phyloP scores from a whole-genome alignment of 345 rosid genomes.

The Citrus reticulata region DNA sequence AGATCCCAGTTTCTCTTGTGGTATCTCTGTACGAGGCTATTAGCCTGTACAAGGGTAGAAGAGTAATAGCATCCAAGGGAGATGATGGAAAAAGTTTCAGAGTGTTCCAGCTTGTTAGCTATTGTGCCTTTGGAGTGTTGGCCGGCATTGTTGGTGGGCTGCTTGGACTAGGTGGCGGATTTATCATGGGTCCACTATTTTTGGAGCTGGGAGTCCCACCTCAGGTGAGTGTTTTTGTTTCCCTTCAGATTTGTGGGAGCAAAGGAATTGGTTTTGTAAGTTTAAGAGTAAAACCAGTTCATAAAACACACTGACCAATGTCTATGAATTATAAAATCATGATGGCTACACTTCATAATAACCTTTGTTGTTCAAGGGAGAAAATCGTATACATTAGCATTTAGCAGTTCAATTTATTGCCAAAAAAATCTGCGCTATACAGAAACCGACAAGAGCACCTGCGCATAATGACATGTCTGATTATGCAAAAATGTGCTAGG shows the following conservation, averaged over 20 bases:
- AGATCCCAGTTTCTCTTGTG: conserved; percentile 38
- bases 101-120: conserved; percentile 22
- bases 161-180: conserved; percentile 43
- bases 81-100: conserved; percentile 7
- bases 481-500: background rate
- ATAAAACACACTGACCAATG: background rate
- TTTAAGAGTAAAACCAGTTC: background rate
- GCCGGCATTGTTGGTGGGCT: conserved; percentile 37
- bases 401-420: background rate
- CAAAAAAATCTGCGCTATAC: background rate
- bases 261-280: background rate
- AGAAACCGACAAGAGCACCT: background rate
- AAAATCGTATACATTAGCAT: background rate
- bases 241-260: background rate
- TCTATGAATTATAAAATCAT: background rate
- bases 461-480: background rate
- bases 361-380: background rate
- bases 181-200: conserved; percentile 39
- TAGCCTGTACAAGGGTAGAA: conserved; percentile 26
- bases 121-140: conserved; percentile 22
- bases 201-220: conserved; percentile 44
- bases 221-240: conserved; percentile 23
- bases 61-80: conserved; percentile 35
- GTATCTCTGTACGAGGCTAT: conserved; percentile 33
- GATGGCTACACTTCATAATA: background rate